phyloP scores from a whole-genome alignment of 208 protist genomes.

The Leishmania lainsoni region DNA sequence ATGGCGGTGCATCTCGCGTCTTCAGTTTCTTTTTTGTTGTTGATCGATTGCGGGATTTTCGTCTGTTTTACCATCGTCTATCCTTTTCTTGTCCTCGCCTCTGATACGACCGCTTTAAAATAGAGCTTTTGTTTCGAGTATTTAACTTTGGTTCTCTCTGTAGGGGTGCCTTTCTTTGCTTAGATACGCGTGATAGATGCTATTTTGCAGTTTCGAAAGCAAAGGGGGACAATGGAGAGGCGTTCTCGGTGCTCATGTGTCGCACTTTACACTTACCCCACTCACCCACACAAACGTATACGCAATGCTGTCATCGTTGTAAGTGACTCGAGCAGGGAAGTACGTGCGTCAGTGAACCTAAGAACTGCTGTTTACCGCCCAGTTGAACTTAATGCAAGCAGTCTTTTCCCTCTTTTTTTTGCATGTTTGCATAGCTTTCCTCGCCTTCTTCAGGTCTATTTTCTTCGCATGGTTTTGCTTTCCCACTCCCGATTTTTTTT shows the following conservation, averaged over 20 bases:
- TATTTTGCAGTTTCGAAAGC: not conserved
- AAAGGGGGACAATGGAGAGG: not conserved
- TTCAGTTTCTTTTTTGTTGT: not conserved
- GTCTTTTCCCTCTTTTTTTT: not conserved
- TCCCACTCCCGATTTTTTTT: conserved; percentile 11
- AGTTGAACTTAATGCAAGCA: not conserved
- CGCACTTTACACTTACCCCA: not conserved
- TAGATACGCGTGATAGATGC: not conserved
- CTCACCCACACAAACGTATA: not conserved
- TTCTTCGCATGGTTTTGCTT: conserved; percentile 13
- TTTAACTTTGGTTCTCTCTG: not conserved
- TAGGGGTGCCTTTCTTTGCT: not conserved
- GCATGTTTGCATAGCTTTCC: not conserved
- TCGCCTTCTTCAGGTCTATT: not conserved
- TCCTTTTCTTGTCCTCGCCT: not conserved
- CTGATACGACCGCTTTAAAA: not conserved
- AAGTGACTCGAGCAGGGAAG: not conserved
- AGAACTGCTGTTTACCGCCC: not conserved
- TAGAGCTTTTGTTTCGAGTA: not conserved
- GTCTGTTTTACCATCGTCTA: not conserved
- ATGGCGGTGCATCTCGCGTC: not conserved
- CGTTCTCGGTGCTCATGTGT: not conserved
- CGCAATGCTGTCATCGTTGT: not conserved
- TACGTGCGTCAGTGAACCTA: not conserved
- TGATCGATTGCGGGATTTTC: not conserved